phyloP scores from a whole-genome alignment of 257 asterid genomes.

The Rehmannia glutinosa region DNA sequence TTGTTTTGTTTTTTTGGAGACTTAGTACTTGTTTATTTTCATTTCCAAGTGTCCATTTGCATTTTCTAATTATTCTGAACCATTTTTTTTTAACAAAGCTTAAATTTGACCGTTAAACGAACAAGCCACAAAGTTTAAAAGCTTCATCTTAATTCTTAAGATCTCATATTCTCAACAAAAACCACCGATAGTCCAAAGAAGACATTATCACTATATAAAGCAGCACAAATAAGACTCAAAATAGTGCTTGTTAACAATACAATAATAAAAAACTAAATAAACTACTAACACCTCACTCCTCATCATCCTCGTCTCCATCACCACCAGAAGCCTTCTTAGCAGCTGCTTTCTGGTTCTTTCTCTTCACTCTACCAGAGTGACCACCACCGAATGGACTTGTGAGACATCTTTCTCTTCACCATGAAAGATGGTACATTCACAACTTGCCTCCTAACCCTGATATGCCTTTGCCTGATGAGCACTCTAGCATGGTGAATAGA shows the following conservation, averaged over 20 bases:
- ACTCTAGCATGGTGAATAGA: too few relatives aligned
- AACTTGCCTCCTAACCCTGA: slow-evolving; percentile 72
- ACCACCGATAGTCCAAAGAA: slow-evolving; percentile 9
- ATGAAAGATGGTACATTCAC: slow-evolving; percentile 47
- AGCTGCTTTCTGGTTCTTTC: too few relatives aligned
- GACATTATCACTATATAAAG: slow-evolving; percentile 7
- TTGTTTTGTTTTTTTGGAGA: too few relatives aligned
- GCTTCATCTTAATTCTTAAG: not conserved
- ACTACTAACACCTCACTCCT: slow-evolving; percentile 19
- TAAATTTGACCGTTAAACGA: not conserved
- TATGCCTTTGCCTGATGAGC: too few relatives aligned
- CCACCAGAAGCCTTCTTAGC: too few relatives aligned
- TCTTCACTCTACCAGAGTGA: slow-evolving; percentile 48
- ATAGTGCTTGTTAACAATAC: not conserved
- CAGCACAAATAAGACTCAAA: not conserved
- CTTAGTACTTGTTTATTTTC: too few relatives aligned
- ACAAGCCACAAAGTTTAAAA: not conserved
- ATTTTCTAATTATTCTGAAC: too few relatives aligned
- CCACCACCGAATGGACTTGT: slow-evolving; percentile 62
- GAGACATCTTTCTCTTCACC: slow-evolving; percentile 46
- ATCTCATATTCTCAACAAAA: slow-evolving; percentile 7
- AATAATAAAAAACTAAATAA: not conserved
- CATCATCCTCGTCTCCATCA: slow-evolving; percentile 51
- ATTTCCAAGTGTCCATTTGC: too few relatives aligned
- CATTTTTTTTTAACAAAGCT: not conserved